Base-by-base conservation (phyloP, 257 asterid genomes). In the Echites panduratus region DNA sequence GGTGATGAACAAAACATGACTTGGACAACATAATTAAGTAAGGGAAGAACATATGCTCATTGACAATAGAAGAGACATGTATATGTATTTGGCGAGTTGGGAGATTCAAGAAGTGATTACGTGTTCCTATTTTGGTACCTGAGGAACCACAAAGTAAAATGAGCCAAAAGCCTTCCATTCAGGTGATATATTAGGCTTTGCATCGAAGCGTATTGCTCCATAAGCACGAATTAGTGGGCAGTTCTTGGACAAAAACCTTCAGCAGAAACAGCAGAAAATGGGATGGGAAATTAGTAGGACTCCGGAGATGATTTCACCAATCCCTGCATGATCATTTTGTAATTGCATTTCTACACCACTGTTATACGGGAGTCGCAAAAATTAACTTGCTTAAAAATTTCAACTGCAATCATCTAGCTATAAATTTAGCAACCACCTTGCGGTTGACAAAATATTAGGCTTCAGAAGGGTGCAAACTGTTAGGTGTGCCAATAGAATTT, bases 101-200 rank as follows among this genome's bases (percentile, higher is more conserved):
- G 57, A 14, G 16, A 44, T 71, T 26, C 32, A 27, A 50, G 50
- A 70, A 72, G 66, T 56, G 35, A 71, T 41, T 43, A 20, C 44
- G 48, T 32, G 27, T 29, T 0, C 35, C 3, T 59, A 5, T 27
- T 40, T n/a, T 38, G 61, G 61, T 82, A 90, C 96, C 92, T 89
- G 97, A 81, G 99, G 99, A 75, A 94, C 92, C 93, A 89, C 84
- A 78, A 91, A 94, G 79, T 89, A 94, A 78, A 94, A 94, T 38
- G 97, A 91, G 69, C 97, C 97, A 66, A 94, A 94, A 77, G 83
- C 88, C 79, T 80, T 73, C 99, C 99, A 94, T 85, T 94, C 99
- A 8, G 89, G 68, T 70, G 92, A 78, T 73, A 87, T 84, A 17
- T 76, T 58, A 48, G 89, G 83, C 78, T 79, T 84, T 63, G 90